A percentile compares a stretch with the other conserved stretches of the same genome.
Conservation (phyloP, 331 rosid species). For the Quercus tomentella region DNA sequence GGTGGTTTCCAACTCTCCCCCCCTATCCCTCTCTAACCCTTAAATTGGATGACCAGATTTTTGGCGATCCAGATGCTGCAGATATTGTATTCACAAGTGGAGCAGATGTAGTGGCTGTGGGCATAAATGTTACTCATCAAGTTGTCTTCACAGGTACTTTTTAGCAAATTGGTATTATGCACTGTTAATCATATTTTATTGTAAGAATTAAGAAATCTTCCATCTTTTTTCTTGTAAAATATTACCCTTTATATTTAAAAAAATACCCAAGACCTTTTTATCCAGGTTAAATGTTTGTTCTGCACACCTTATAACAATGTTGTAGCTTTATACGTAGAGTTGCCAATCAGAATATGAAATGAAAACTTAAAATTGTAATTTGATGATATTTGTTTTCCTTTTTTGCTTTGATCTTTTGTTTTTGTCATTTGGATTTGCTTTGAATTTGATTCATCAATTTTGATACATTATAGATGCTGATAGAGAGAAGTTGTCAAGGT, state of each 20-base stretch:
- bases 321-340: background rate
- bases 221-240: background rate
- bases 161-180: background rate
- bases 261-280: background rate
- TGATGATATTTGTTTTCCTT: background rate
- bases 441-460: too few species aligned
- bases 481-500: too few species aligned
- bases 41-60: conserved; percentile 43
- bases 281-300: background rate
- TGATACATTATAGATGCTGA: too few species aligned
- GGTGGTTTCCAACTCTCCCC: background rate
- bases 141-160: conserved; percentile 65
- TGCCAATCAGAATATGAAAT: background rate
- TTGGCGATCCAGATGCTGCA: conserved; percentile 97
- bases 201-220: background rate
- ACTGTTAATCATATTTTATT: background rate
- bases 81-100: conserved; percentile 84
- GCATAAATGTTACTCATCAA: conserved; percentile 92
- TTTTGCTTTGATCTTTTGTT: too few species aligned
- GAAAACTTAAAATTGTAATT: background rate
- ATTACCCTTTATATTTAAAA: background rate
- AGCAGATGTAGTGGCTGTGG: conserved; percentile 72
- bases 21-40: conserved; percentile 4
- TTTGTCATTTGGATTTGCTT: too few species aligned
- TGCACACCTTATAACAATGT: background rate